Evolutionary conservation across 371 early-diverging fungal genomes (phyloP), one percentile per base, ranked within the genome.

Genomic region (Funneliformis caledonium): DNA sequence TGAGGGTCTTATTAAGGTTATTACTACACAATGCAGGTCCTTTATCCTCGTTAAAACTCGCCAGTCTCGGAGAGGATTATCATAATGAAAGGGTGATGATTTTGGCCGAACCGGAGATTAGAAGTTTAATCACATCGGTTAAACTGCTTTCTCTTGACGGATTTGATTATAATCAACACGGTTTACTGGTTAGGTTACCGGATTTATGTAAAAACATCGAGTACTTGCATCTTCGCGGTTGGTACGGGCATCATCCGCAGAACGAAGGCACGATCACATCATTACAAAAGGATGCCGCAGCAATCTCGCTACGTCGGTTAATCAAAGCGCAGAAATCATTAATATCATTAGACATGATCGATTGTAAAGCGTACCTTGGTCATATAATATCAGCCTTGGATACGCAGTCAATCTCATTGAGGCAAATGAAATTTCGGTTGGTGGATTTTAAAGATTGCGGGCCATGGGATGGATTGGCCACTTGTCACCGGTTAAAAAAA

Each of bases 361-460:
- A 70, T 70, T 70, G 70, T 70, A 70, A 42, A 70, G 47, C 70
- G 1, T 70, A 70, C 3, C 70, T 70, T 70, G 70, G 47, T 19
- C 45, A 70, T 45, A 70, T 70, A 8, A 70, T 70, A 70, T 70
- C 70, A 48, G 70, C 70, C 9, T 47, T 70, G n/a, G 70, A 45
- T n/a, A 45, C 70, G 8, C 70, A 70, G 22, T 70, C 70, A 47
- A 47, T 70, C 22, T 70, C 70, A 3, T 70, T 70, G 19, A 19
- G 47, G 22, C 19, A 42, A 45, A 22, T 70, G 70, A 45, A 47
- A 19, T 70, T 70, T 70, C 19, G 70, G 5, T 22, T 70, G 5
- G 70, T 70, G 1, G 48, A 70, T 70, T 70, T 70, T 70, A 47
- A 48, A 45, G 70, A 70, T 70, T 70, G 70, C 47, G 70, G 70